These are phyloP conservation scores for Citrullus mucosospermus DNA, from an alignment of 306 rosid genomes.

Conservation along the genomic window DNA sequence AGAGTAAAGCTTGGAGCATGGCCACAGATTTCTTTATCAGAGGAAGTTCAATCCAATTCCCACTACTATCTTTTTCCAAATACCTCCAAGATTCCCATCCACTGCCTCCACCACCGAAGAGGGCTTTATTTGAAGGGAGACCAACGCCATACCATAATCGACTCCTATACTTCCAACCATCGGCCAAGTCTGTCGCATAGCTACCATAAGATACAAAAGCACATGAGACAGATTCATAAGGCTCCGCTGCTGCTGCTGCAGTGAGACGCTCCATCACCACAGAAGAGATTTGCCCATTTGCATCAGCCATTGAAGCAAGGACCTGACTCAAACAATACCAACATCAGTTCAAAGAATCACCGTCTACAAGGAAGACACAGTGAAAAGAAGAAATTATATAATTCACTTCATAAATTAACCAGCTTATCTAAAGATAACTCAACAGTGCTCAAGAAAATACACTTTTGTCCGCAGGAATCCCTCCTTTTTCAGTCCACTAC, in stretches of 20 bases:
- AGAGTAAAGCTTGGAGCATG: conserved; percentile 88
- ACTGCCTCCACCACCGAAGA: conserved; percentile 86
- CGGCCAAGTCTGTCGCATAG: conserved; percentile 66
- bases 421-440: not conserved
- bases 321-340: conserved; percentile 38
- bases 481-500: not conserved
- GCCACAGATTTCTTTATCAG: conserved; percentile 79
- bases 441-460: not conserved
- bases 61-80: conserved; percentile 75
- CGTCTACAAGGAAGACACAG: conserved; percentile 2
- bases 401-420: not conserved
- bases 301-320: conserved; percentile 88
- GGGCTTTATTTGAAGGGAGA: conserved; percentile 42
- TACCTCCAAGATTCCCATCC: conserved; percentile 83
- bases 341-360: conserved; percentile 12
- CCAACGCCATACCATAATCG: conserved; percentile 97
- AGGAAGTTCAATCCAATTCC: conserved; percentile 85
- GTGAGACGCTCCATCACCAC: conserved; percentile 72
- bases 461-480: not conserved
- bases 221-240: conserved; percentile 72
- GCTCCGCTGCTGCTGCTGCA: conserved; percentile 98
- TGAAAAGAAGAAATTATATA: not conserved
- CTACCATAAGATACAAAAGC: conserved; percentile 96
- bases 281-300: conserved; percentile 70
- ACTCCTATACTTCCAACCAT: conserved; percentile 93